Conservation (phyloP, 2,329 filamentous ascomycete species). For the Phaeosphaeriaceae sp. region DNA sequence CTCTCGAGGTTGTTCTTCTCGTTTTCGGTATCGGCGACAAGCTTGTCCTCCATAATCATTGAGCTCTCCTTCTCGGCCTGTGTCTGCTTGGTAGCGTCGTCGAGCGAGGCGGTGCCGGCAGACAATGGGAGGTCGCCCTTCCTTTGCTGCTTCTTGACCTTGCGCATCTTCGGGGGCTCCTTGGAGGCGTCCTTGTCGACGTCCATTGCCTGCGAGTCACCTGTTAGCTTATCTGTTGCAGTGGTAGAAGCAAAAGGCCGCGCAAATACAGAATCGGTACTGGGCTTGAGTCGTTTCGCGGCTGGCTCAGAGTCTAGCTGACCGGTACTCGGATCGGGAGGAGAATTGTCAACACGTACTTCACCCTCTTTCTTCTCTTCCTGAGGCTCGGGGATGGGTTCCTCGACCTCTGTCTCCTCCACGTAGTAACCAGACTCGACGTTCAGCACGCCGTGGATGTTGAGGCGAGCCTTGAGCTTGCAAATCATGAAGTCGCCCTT, state of each 20-base stretch:
- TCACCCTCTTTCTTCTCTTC: slow-evolving; percentile 69
- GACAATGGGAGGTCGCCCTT: slow-evolving; percentile 94
- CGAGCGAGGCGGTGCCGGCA: slow-evolving; percentile 81
- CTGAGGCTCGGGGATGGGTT: slow-evolving; percentile 79
- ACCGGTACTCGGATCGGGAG: slow-evolving; percentile 29
- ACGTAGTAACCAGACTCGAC: slow-evolving; percentile 98
- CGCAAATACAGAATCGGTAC: slow-evolving; percentile 30
- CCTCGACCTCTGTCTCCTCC: slow-evolving; percentile 96
- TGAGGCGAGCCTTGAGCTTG: slow-evolving; percentile 97
- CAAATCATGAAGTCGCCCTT: slow-evolving; percentile 99
- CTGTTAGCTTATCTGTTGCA: slow-evolving; percentile 35
- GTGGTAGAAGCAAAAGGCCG: slow-evolving; percentile 32
- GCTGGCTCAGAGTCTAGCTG: slow-evolving; percentile 31
- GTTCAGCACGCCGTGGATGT: slow-evolving; percentile 94
- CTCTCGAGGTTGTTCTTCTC: slow-evolving; percentile 99
- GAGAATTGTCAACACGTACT: slow-evolving; percentile 63
- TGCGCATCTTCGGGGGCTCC: slow-evolving; percentile 78
- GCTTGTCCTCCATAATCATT: slow-evolving; percentile 99
- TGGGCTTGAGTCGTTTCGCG: slow-evolving; percentile 42
- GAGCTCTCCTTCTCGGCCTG: slow-evolving; percentile 80
- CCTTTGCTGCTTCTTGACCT: slow-evolving; percentile 99
- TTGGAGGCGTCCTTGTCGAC: slow-evolving; percentile 48
- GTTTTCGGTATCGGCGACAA: slow-evolving; percentile 96
- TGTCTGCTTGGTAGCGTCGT: slow-evolving; percentile 69
- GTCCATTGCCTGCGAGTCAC: slow-evolving; percentile 46